Evolutionary conservation across 75 land plant genomes (phyloP), one percentile per base, ranked within the genome.

Genomic region (Gnetum montanum): DNA sequence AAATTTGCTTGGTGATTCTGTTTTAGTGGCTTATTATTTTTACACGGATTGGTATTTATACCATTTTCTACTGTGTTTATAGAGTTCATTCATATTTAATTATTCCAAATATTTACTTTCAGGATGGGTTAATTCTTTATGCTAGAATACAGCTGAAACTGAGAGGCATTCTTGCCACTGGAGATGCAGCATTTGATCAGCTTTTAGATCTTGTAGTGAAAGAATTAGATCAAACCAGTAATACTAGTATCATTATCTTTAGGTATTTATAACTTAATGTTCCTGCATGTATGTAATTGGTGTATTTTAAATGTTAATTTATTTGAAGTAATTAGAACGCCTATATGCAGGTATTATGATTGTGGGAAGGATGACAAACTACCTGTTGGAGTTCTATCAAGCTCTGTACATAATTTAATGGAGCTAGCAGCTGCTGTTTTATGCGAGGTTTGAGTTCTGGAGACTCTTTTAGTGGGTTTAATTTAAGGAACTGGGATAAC

Each of bases 371-470:
- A 92, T 59, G 94, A 83, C 37, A 88, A 76, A 44, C n/a, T n/a
- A n/a, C n/a, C n/a, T n/a, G 63, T 54, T 63, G 80, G 82, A 28
- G 47, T 68, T 25, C 30, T 76, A 15, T 66, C 69, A 46, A 64
- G 48, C 19, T 67, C 62, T 22, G 71, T 77, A 45, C 57, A 38
- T 29, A 46, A 69, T 43, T 66, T 91, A 58, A 67, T 92, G 69
- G 89, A 88, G 58, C 84, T 92, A 62, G 83, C 89, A 61, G 89
- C 97, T 0, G 50, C 74, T 40, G 80, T 84, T 13, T 58, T 88
- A 25, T 73, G 69, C 50, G 76, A 83, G 94, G 97, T 87, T 13
- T 31, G 52, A 13, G 13, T 25, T 54, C 22, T 47, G 2, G 35
- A n/a, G n/a, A n/a, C n/a, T n/a, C n/a, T n/a, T n/a, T 28, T 60